These are phyloP conservation scores for Botrytis sinoallii DNA, from an alignment of 2,329 filamentous ascomycete species.

Conservation along the genomic window DNA sequence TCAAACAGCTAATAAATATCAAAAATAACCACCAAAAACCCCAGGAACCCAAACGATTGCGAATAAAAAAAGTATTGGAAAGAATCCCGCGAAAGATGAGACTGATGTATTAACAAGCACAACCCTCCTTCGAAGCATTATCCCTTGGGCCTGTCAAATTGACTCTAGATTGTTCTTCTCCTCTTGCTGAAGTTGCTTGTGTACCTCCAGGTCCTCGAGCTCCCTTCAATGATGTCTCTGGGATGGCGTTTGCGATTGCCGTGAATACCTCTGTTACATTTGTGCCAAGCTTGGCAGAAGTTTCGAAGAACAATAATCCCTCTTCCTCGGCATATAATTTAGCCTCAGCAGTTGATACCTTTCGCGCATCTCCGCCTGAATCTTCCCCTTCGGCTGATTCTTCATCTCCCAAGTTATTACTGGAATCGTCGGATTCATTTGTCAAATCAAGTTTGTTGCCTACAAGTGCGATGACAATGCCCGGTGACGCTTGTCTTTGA, in stretches of 20 bases:
- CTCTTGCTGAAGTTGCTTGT: constrained; percentile 52
- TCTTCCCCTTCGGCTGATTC: constrained; percentile 52
- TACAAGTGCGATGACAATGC: constrained; percentile 94
- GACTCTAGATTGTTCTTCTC: constrained; percentile 70
- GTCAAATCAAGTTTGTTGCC: constrained; percentile 96
- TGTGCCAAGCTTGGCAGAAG: constrained; percentile 90
- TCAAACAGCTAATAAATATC: constrained; percentile 25
- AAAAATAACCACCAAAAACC: constrained; percentile 28
- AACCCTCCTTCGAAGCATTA: constrained; percentile 80
- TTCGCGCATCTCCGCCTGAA: constrained; percentile 72
- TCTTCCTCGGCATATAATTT: constrained; percentile 94
- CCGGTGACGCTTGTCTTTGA: constrained; percentile 90
- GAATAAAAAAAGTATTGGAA: constrained; percentile 23
- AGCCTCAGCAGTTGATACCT: constrained; percentile 87
- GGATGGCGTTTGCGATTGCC: constrained; percentile 96
- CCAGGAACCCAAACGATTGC: constrained; percentile 24
- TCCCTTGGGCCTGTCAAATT: constrained; percentile 75
- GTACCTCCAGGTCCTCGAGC: constrained; percentile 67
- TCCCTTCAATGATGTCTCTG: constrained; percentile 92
- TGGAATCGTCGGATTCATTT: constrained; percentile 50
- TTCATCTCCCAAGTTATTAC: constrained; percentile 48
- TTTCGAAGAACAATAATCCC: constrained; percentile 93
- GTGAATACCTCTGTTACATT: constrained; percentile 97
- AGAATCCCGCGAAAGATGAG: constrained; percentile 22
- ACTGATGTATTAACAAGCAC: constrained; percentile 65